These are phyloP conservation scores for Cutaneotrichosporon cutaneum DNA, from an alignment of 1,284 basidiomycete genomes.

Conservation along the genomic window DNA sequence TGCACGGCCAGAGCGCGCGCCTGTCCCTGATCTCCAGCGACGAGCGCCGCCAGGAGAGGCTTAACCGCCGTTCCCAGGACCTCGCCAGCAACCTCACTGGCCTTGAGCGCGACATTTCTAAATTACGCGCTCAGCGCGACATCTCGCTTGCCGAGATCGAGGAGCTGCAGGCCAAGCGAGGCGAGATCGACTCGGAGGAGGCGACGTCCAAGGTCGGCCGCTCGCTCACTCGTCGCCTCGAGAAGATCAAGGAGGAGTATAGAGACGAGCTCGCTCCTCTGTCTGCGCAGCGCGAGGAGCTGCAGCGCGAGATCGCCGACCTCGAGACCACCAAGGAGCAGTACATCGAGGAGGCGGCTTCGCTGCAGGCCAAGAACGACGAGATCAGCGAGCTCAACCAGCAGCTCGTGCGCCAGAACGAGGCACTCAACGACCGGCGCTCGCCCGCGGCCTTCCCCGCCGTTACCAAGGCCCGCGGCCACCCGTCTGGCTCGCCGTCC, in stretches of 20 bases:
- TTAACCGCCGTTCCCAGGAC: constrained; percentile 75
- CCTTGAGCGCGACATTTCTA: constrained; percentile 81
- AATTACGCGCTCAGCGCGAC: constrained; percentile 83
- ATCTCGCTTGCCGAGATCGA: constrained; percentile 89
- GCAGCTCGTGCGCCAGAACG: constrained; percentile 73
- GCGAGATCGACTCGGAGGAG: constrained; percentile 32
- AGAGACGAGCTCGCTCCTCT: constrained; percentile 81
- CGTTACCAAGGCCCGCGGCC: constrained; percentile 22
- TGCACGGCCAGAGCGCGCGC: constrained; percentile 85
- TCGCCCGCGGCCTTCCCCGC: constrained; percentile 31
- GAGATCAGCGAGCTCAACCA: constrained; percentile 82
- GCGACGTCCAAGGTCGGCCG: constrained; percentile 59
- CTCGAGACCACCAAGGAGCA: constrained; percentile 81
- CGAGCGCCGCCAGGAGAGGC: constrained; percentile 69
- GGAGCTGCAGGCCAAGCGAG: constrained; percentile 63
- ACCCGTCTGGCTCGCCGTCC: constrained; percentile 51
- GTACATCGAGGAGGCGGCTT: constrained; percentile 85
- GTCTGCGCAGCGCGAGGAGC: constrained; percentile 72
- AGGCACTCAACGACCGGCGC: constrained; percentile 55
- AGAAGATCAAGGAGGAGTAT: constrained; percentile 84
- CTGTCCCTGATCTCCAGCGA: constrained; percentile 79
- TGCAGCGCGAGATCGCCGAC: constrained; percentile 80
- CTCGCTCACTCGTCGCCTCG: constrained; percentile 80
- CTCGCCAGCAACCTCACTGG: constrained; percentile 71
- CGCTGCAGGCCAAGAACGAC: constrained; percentile 86